A percentile compares a stretch with the other conserved stretches of the same genome.
Conservation (phyloP, 2,329 filamentous ascomycete species). For the Bertia moriformis region DNA sequence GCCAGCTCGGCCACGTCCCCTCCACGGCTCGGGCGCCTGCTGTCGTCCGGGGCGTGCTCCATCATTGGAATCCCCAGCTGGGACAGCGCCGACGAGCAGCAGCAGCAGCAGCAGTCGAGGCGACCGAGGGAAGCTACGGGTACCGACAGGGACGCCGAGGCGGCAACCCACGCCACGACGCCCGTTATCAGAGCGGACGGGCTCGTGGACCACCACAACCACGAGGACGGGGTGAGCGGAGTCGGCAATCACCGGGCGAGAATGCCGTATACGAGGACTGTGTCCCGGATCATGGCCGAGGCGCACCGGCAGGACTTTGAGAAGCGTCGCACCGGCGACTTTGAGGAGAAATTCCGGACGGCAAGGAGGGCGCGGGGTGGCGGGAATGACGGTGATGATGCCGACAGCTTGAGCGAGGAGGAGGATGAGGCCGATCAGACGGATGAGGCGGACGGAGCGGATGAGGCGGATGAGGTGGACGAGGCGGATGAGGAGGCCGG, state of each 20-base stretch:
- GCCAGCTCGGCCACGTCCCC: neutral
- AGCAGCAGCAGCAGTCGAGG: too few relatives aligned
- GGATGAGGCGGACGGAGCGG: constrained; percentile 4
- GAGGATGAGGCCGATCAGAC: constrained; percentile 15
- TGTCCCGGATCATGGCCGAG: constrained; percentile 59
- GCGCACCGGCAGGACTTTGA: constrained; percentile 90
- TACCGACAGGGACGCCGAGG: too few relatives aligned
- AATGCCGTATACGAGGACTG: constrained; percentile 16
- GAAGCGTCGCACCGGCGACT: constrained; percentile 53
- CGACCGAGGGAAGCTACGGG: too few relatives aligned
- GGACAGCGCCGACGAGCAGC: neutral
- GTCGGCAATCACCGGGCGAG: neutral
- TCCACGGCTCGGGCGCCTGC: neutral
- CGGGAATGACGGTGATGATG: constrained; percentile 15
- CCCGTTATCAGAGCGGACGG: too few relatives aligned
- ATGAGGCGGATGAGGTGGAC: constrained; percentile 4
- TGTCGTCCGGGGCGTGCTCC: neutral
- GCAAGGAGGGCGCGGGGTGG: constrained; percentile 16
- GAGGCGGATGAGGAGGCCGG: constrained; percentile 7
- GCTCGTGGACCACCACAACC: neutral
- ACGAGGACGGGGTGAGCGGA: neutral
- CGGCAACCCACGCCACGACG: too few relatives aligned
- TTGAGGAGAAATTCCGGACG: constrained; percentile 18
- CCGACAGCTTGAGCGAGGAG: constrained; percentile 18
- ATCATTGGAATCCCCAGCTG: neutral